Evolutionary conservation across 176 grass and related monocot genomes (phyloP).

Genomic region (Aegilops umbellulata): DNA sequence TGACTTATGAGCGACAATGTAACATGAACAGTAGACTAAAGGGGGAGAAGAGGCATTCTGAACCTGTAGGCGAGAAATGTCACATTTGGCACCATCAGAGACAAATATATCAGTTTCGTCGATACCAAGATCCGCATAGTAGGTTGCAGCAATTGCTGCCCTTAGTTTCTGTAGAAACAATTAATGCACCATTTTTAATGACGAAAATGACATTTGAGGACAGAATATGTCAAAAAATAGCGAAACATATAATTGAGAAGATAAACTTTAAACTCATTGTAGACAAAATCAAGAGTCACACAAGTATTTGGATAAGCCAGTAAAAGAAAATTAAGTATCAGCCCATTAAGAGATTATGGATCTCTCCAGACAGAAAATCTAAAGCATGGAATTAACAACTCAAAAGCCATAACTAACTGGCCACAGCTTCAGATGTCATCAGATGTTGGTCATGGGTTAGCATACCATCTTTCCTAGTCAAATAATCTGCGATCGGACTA

Average conservation of each 20-base stretch:
- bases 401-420: neutral
- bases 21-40: constrained; percentile 3
- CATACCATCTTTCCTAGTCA: neutral
- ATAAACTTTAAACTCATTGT: neutral
- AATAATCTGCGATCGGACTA: neutral
- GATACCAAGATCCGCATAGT: constrained; percentile 82
- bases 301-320: neutral
- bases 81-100: constrained; percentile 98
- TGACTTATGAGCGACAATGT: neutral
- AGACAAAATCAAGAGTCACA: neutral
- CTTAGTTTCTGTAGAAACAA: constrained; percentile 75
- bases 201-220: neutral
- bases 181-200: constrained; percentile 8
- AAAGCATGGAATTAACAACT: neutral
- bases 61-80: constrained; percentile 97
- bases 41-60: neutral
- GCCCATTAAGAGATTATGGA: neutral
- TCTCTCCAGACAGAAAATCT: no score
- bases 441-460: neutral
- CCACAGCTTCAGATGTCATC: neutral
- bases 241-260: neutral
- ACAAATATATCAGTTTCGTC: constrained; percentile 88
- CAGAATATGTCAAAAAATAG: neutral
- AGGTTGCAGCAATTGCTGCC: constrained; percentile 75
- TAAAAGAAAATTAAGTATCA: constrained; percentile 1